Conservation (phyloP, 768 basidiomycete genomes). For the Russula griseocarnosa region DNA sequence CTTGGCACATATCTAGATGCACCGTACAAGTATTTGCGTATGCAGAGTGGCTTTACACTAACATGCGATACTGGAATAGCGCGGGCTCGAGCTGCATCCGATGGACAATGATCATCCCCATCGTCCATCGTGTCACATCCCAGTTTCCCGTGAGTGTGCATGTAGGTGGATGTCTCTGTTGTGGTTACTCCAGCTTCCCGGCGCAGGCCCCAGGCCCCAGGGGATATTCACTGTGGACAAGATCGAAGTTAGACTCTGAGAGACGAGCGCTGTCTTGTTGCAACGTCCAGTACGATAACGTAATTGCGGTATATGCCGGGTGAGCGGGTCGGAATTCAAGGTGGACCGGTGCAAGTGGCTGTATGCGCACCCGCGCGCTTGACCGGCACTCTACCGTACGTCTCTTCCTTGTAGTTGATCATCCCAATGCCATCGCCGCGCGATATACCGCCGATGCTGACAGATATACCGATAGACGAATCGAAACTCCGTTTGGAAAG, state of each 20-base stretch:
- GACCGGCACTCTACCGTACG: constrained; percentile 4
- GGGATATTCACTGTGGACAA: not conserved
- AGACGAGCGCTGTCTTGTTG: not conserved
- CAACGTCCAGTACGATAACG: not conserved
- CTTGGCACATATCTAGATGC: not conserved
- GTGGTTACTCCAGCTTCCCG: not conserved
- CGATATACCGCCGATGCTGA: constrained; percentile 15
- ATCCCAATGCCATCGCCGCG: not conserved
- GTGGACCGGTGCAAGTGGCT: not conserved
- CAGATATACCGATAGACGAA: not conserved
- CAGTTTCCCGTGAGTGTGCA: not conserved
- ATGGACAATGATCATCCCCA: not conserved
- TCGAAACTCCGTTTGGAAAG: constrained; percentile 7
- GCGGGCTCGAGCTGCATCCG: not conserved
- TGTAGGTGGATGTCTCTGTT: not conserved
- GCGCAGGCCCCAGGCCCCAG: not conserved
- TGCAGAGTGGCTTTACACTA: not conserved
- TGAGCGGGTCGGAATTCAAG: not conserved
- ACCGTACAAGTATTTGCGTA: not conserved
- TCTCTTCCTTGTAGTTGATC: not conserved
- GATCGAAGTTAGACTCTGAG: not conserved
- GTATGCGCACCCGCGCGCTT: not conserved
- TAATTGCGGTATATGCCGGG: constrained; percentile 1
- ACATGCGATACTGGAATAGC: not conserved
- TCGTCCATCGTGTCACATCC: not conserved